Base-by-base conservation (phyloP, 805 yeast species). In the Starmera amethionina region DNA sequence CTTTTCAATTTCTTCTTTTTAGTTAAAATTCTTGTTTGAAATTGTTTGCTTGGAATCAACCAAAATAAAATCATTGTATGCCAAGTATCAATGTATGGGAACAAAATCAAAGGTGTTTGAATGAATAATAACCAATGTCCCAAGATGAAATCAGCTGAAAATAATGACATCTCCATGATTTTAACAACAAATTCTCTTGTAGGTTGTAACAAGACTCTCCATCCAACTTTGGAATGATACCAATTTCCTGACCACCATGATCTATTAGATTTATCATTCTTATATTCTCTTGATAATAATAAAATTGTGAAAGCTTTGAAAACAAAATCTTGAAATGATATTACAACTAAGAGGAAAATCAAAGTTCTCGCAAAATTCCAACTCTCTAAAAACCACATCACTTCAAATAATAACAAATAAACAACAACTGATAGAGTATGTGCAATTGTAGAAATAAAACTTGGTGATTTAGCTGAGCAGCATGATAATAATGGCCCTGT, bases 211-310 rank as follows among this genome's bases (percentile, higher is more conserved):
- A 81, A 39, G 1, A 75, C 62, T 36, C 70, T 57, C 75, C 80
- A 75, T 0, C 88, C 86, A 35, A 81, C 63, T 0, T 78, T 78
- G 0, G 79, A 68, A 12, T 68, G 68, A 36, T 71, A 51, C 90
- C 90, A 82, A 41, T 69, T 74, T 0, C 89, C 88, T 10, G 85
- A 72, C 88, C 89, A 82, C 86, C 87, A 81, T 3, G 89, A 80
- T 31, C 72, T 55, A 49, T 80, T 83, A 0, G 84, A 61, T 35
- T 65, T 70, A 45, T 73, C 82, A 46, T 71, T 75, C 42, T 68
- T 72, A 48, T 70, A 70, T 51, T 86, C 95, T 37, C 81, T 68
- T 8, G 83, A 72, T 33, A 84, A 55, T 5, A 79, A 46, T 0
- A 74, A 36, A 1, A 73, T 63, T 0, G 76, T 72, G 4, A 77